Base-by-base conservation (phyloP, 73 alveolate genomes). In the Paramecium caudatum region DNA sequence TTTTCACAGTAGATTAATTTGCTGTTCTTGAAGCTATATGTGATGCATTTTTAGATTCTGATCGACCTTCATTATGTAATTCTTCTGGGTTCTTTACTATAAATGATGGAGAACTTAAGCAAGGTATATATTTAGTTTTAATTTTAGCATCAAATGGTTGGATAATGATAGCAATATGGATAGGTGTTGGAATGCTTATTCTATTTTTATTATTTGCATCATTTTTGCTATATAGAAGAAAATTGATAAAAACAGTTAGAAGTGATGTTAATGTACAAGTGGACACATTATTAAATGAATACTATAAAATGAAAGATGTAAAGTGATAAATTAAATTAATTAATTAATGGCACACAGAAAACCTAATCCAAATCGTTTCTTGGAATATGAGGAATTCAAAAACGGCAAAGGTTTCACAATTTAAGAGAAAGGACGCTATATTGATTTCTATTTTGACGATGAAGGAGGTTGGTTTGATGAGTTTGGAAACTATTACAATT, bases 11-110 rank as follows among this genome's bases (percentile, higher is more conserved):
- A 16, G 94, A 90, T 33, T 19, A 62, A 9, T 46, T 45, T 82
- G 94, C 94, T 17, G 88, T 90, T 30, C 16, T 90, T 0, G 90
- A 48, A 82, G 94, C 91, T 5, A 47, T 90, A 10, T 90, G 94
- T 48, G 94, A 91, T 47, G 93, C 82, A 10, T 90, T 63, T 27
- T 4, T 23, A 0, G 74, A 25, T 46, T 5, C 12, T 34, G 16
- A 13, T 3, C 47, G 82, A 43, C 91, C 92, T 15, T 7, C 12
- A 7, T n/a, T 90, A 9, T 90, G 91, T 15, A 46, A 49, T 55
- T 12, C 46, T 5, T 27, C 80, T 1, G 80, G 80, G 30, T 55
- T 23, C 21, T 55, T 55, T 15, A 27, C 80, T 23, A 55, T 55
- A 9, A 21, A 23, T 3, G 41, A 55, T 9, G 80, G 80, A 3